Base-by-base conservation (phyloP, 2,329 filamentous ascomycete species). In the Sporothrix mexicana region DNA sequence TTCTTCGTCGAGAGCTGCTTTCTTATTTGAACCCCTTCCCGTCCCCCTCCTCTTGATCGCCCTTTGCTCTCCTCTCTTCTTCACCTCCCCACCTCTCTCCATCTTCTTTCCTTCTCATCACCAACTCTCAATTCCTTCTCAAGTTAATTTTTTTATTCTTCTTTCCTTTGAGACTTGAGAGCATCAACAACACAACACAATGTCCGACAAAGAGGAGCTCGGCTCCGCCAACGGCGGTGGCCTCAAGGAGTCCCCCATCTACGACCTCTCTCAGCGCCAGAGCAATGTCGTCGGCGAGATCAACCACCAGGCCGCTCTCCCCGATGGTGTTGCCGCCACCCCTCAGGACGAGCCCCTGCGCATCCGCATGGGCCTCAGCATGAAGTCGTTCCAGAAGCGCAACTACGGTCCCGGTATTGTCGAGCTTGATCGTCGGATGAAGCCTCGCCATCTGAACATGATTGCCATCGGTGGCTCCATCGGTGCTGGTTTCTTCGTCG, bases 401-500 rank as follows among this genome's bases (percentile, higher is more conserved):
- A n/a, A 81, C 74, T 80, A 80, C 69, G 80, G 79, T 67, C 49
- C 75, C 45, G 79, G 80, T 51, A 77, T 80, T 72, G 79, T 81
- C 70, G 80, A 83, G 77, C 78, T 83, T 71, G 81, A 83, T 72
- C 80, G 81, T 51, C 77, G 76, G 25, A 77, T 77, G 76, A 74
- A 73, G 59, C 69, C 73, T 15, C 75, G 76, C 30, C 76, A 77
- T 64, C 73, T 77, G 30, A 74, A 77, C 62, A 77, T 77, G 76
- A 77, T 77, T 71, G 76, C 75, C 47, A 77, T 77, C 41, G 76
- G 85, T 75, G 85, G 85, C 74, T 87, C 86, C 30, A 90, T 90
- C 62, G 88, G 88, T 78, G 87, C 88, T 74, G 88, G 88, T 80
- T 88, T 90, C 83, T 90, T 89, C 80, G 88, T 90, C 74, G 87